Evolutionary conservation across 1,284 basidiomycete species (phyloP), one percentile per base, ranked within the genome.

Genomic region (Puccinia horiana): DNA sequence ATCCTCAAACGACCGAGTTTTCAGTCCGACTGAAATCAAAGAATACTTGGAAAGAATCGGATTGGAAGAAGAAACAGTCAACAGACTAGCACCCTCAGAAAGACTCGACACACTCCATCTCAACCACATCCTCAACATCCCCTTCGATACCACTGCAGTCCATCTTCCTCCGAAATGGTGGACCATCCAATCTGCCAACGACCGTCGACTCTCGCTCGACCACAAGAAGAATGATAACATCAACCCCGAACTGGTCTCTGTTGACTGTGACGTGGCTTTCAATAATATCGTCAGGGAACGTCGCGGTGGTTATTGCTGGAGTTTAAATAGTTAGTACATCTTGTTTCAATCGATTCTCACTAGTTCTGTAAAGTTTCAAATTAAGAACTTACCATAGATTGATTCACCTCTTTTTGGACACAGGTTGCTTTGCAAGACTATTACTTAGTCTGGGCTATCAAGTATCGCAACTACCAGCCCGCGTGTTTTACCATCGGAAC

Each of bases 141-240:
- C 76, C 44, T 77, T 77, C 42, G 76, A 77, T 67, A 77, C 76
- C 40, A 77, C 76, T n/a, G n/a, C 76, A n/a, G 32, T 67, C 20
- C 76, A 77, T 23, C 58, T 77, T 14, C 76, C 76, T 0, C 11
- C 42, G 16, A 47, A 77, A n/a, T 77, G 76, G 76, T 77, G 76
- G 76, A 4, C 65, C 32, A 69, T 11, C 29, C 20, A 77, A 58
- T 37, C 54, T 14, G 37, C 35, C 18, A 14, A 65, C 23, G 18
- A 37, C 6, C 3, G 37, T 54, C 14, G 3, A 11, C 12, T 42
- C 26, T 26, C 26, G 11, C 56, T 47, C 18, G 42, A 61, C 47
- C 56, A 47, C 32, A 77, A 63, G 40, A 47, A 47, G 40, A 47
- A 47, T 35, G 4, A 20, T 8, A 11, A 14, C 20, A 44, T 14